Evolutionary conservation across 305 asterid species (phyloP).

Genomic region (Solanum chacoense): DNA sequence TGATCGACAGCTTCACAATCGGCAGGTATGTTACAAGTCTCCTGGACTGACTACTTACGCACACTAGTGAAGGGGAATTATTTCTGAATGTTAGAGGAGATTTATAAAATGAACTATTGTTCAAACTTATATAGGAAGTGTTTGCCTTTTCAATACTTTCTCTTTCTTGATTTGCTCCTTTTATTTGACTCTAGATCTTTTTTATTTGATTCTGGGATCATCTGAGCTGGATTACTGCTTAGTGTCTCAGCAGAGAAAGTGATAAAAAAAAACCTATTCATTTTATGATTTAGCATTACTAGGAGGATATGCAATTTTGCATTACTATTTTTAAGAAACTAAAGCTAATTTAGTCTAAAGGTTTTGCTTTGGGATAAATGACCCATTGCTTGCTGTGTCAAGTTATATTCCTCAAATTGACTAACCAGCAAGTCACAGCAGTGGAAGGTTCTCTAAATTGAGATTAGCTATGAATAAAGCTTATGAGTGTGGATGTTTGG

Average conservation of each 20-base stretch:
- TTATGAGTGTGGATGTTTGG: not conserved
- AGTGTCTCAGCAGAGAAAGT: not conserved
- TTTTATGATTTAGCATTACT: not conserved
- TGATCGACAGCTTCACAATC: constrained; percentile 89
- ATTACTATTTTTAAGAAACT: not conserved
- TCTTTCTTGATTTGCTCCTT: not conserved
- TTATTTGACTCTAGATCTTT: not conserved
- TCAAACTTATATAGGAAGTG: not conserved
- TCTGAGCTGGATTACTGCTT: not conserved
- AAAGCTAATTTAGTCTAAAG: not conserved
- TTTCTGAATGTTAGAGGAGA: not conserved
- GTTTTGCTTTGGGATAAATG: not conserved
- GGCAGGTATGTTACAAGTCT: constrained; percentile 53
- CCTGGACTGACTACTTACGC: not conserved
- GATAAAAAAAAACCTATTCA: not conserved
- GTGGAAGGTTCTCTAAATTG: not conserved
- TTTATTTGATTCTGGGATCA: not conserved
- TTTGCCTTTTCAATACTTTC: not conserved
- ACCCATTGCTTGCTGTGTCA: not conserved
- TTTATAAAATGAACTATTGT: not conserved
- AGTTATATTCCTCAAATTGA: not conserved
- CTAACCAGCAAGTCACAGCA: not conserved
- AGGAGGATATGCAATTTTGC: not conserved
- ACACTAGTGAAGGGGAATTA: not conserved
- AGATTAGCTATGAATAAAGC: not conserved